phyloP scores from a whole-genome alignment of 306 rosid species.

The Lathyrus aphaca region DNA sequence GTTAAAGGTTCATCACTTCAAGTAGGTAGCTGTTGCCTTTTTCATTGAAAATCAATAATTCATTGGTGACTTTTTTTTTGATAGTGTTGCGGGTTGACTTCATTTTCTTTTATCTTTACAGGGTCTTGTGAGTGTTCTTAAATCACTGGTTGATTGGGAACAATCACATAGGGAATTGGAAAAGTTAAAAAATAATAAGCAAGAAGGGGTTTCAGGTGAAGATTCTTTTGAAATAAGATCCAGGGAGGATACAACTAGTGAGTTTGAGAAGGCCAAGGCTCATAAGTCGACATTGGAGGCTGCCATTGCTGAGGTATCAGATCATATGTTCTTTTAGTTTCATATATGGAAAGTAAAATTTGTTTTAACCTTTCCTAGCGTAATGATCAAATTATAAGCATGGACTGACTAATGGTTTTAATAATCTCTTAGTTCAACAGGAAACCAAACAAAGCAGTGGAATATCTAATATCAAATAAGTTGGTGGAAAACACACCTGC shows the following conservation, averaged over 20 bases:
- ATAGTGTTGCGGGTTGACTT: constrained; percentile 41
- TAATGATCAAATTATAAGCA: constrained; percentile 33
- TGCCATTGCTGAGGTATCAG: constrained; percentile 76
- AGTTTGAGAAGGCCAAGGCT: constrained; percentile 96
- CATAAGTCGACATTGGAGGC: constrained; percentile 98
- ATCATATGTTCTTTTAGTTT: constrained; percentile 29
- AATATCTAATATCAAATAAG: constrained; percentile 80
- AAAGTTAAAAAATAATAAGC: constrained; percentile 54
- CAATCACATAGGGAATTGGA: constrained; percentile 64
- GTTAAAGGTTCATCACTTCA: constrained; percentile 95
- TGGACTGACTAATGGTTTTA: constrained; percentile 55
- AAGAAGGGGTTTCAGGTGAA: constrained; percentile 62
- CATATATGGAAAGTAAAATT: constrained; percentile 31
- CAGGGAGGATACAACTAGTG: constrained; percentile 68
- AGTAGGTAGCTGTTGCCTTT: constrained; percentile 54
- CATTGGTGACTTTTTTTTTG: constrained; percentile 3
- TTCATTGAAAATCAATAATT: constrained; percentile 35
- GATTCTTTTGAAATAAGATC: constrained; percentile 72
- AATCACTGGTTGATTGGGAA: constrained; percentile 98
- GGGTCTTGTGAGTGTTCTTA: constrained; percentile 97
- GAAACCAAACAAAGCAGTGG: constrained; percentile 83
- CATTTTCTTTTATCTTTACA: constrained; percentile 49
- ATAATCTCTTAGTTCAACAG: constrained; percentile 86
- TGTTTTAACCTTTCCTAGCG: constrained; percentile 26
- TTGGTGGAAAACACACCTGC: constrained; percentile 84